Conservation (phyloP, 371 early-diverging fungal species). For the Saksenaea oblongispora region DNA sequence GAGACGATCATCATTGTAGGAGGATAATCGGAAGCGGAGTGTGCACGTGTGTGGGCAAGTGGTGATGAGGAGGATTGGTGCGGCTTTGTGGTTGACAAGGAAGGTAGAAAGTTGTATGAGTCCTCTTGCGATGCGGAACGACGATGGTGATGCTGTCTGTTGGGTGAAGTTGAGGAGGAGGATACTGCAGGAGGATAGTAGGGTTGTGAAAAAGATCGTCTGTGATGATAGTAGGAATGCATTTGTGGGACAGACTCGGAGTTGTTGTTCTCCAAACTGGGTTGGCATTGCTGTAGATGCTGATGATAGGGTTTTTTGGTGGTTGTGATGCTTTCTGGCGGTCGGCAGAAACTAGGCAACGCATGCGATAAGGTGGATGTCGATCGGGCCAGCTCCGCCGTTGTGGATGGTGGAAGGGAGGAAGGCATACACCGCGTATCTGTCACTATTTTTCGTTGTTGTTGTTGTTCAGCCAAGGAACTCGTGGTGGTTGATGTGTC, state of each 20-base stretch:
- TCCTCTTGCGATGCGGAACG: background rate
- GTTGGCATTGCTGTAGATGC: no score
- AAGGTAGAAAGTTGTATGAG: background rate
- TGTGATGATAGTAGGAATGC: background rate
- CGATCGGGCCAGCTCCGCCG: background rate
- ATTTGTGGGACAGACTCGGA: background rate
- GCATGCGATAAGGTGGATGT: background rate
- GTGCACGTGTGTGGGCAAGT: background rate
- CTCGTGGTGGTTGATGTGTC: no score
- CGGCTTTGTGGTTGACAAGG: background rate
- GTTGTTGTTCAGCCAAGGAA: no score
- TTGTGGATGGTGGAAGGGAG: background rate
- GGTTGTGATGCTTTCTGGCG: background rate
- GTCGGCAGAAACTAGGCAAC: background rate
- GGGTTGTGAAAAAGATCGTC: slow-evolving; percentile 3
- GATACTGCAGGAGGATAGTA: background rate
- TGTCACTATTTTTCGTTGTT: background rate
- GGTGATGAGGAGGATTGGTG: background rate
- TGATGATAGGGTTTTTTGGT: background rate
- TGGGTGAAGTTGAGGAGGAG: background rate
- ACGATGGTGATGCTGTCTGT: background rate
- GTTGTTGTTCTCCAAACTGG: background rate
- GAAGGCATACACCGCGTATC: background rate
- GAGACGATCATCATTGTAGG: background rate
- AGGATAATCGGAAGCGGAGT: background rate